Percentiles rank a stretch among this genome's conserved stretches.
These are phyloP conservation scores for Pythium brassicae DNA, from an alignment of 352 stramenopile genomes.

Conservation along the genomic window DNA sequence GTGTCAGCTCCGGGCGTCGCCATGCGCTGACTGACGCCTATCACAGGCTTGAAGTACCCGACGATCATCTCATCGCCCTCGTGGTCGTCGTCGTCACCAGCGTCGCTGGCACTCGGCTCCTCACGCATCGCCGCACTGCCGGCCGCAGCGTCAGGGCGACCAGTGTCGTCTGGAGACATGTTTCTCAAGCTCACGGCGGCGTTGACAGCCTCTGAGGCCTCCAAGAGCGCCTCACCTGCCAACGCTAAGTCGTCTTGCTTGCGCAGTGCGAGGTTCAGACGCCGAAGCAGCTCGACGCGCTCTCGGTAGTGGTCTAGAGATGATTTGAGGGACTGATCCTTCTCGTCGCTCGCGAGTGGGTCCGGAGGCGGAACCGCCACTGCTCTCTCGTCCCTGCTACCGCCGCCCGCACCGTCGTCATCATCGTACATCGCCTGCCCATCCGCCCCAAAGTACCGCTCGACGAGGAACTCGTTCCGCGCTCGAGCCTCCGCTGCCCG, in stretches of 20 bases:
- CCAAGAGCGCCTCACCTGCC: neutral
- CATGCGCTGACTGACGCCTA: neutral
- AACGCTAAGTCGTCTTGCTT: constrained; percentile 13
- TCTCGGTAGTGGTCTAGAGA: constrained; percentile 26
- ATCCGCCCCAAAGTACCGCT: constrained; percentile 42
- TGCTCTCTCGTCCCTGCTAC: constrained; percentile 2
- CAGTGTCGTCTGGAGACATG: too few species aligned
- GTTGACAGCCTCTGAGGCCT: neutral
- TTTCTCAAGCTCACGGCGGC: neutral
- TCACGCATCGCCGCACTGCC: neutral
- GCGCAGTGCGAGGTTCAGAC: constrained; percentile 33
- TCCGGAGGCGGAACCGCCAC: neutral
- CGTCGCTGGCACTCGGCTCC: too few species aligned
- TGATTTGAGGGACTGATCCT: neutral
- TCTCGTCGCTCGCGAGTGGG: neutral
- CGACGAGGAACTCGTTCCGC: constrained; percentile 35
- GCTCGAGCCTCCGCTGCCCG: constrained; percentile 17
- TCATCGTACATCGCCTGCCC: neutral
- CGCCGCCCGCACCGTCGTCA: neutral
- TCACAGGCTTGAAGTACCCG: constrained; percentile 27
- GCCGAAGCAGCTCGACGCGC: constrained; percentile 25
- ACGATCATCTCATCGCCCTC: constrained; percentile 31
- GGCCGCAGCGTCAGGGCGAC: neutral
- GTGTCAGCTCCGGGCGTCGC: neutral
- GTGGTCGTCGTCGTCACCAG: neutral